Percentiles rank a stretch among this genome's conserved stretches.
Evolutionary conservation across 345 rosid genomes (phyloP).

Genomic region (Salix arbutifolia): DNA sequence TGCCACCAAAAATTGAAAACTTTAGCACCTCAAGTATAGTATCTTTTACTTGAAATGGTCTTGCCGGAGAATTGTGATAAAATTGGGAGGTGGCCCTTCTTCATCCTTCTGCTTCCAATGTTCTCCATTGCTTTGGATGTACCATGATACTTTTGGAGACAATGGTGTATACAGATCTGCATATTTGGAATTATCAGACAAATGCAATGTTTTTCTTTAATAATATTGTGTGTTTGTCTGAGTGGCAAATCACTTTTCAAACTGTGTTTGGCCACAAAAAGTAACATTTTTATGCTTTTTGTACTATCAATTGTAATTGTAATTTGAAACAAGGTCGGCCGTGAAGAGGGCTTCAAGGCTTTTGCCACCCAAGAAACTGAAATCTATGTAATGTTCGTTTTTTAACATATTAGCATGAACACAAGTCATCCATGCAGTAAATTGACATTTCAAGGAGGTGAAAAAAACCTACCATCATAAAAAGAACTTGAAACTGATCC

Average conservation of each 20-base stretch:
- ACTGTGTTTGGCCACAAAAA: background rate
- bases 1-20: background rate
- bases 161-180: constrained; percentile 66
- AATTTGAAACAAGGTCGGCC: too few species aligned
- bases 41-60: constrained; percentile 53
- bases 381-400: background rate
- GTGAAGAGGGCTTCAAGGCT: too few species aligned
- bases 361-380: background rate
- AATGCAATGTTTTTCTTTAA: background rate
- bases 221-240: too few species aligned
- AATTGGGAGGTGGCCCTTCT: constrained; percentile 42
- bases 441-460: background rate
- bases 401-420: background rate
- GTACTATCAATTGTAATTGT: too few species aligned
- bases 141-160: constrained; percentile 68
- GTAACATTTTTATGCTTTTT: background rate
- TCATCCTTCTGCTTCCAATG: constrained; percentile 57
- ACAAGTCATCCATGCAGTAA: background rate
- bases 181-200: constrained; percentile 9
- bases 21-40: background rate
- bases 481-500: background rate
- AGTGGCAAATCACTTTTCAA: background rate
- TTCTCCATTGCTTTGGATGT: constrained; percentile 59
- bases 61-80: constrained; percentile 42
- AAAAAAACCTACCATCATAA: background rate